phyloP scores from a whole-genome alignment of 2,329 filamentous ascomycete genomes.

The Cercospora beticola region DNA sequence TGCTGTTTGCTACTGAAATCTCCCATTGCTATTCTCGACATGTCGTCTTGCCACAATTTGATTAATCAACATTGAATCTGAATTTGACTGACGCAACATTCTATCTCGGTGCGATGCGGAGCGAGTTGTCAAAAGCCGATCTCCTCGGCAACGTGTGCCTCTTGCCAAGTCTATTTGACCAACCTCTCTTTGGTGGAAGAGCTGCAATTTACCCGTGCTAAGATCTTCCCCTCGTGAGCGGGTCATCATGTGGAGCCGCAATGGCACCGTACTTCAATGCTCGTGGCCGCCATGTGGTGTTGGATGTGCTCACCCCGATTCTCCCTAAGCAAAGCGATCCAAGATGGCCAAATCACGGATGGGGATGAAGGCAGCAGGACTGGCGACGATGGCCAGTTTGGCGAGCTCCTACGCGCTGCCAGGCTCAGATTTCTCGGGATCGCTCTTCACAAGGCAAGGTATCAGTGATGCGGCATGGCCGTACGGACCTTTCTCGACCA shows the following conservation, averaged over 20 bases:
- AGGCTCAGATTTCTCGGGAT: not conserved
- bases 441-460: conserved; percentile 10
- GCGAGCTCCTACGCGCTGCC: conserved; percentile 3
- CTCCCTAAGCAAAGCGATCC: not conserved
- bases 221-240: conserved; percentile 6
- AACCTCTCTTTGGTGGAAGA: conserved; percentile 14
- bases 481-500: conserved; percentile 40
- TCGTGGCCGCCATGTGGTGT: not conserved
- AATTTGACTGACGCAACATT: not conserved
- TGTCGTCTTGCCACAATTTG: not conserved
- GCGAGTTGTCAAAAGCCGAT: not conserved
- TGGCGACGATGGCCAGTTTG: not conserved
- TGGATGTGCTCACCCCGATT: not conserved
- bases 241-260: conserved; percentile 15
- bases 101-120: conserved; percentile 9
- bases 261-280: conserved; percentile 3
- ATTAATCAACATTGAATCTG: not conserved
- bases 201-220: conserved; percentile 10
- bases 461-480: conserved; percentile 24
- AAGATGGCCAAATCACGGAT: not conserved
- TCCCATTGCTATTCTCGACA: not conserved
- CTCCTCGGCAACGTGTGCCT: not conserved
- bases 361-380: not conserved
- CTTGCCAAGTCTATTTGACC: conserved; percentile 2
- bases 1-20: not conserved